Base-by-base conservation (phyloP, 108 stramenopile species). In the Skeletonema grethae region DNA sequence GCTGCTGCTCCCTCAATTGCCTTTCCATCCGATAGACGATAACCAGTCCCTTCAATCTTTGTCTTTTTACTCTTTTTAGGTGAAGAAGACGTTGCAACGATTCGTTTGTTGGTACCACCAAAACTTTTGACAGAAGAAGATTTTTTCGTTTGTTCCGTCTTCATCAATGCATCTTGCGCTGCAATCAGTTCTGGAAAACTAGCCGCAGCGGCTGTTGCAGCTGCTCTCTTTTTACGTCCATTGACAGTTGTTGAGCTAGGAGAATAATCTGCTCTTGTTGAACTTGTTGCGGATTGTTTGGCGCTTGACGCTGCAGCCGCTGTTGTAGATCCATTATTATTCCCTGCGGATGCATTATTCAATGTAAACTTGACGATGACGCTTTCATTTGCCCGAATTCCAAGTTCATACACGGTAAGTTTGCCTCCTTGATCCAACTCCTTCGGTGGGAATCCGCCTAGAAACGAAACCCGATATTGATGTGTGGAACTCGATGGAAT, bases 361-460 rank as follows among this genome's bases (percentile, higher is more conserved):
- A 70, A 39, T 30, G 43, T 16, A 18, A 72, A 75, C 35, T 77
- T 67, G 11, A 76, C 82, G 68, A 85, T 77, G 60, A 85, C 34
- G 72, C 77, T 75, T 72, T 86, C 77, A 82, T 72, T 73, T 62
- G 84, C 57, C 64, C 86, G 61, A 79, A 83, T 76, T 65, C 86
- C 69, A 58, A 82, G 41, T 24, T 84, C 57, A 28, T 55, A 34
- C 24, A 72, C 62, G 39, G 50, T 62, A 38, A 16, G 9, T 55
- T 69, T 57, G 48, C 64, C 77, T n/a, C 57, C 41, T 12, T 34
- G 25, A 28, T 66, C 43, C 43, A 89, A 32, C 10, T 59, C 48
- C 20, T 79, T 86, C 31, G 89, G 89, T 22, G 89, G 89, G 68
- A 90, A 90, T 10, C 88, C 88, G 25, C 62, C 72, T 35, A 74